These are phyloP conservation scores for Leccinum variicolor DNA, from an alignment of 768 basidiomycete species.

Conservation along the genomic window DNA sequence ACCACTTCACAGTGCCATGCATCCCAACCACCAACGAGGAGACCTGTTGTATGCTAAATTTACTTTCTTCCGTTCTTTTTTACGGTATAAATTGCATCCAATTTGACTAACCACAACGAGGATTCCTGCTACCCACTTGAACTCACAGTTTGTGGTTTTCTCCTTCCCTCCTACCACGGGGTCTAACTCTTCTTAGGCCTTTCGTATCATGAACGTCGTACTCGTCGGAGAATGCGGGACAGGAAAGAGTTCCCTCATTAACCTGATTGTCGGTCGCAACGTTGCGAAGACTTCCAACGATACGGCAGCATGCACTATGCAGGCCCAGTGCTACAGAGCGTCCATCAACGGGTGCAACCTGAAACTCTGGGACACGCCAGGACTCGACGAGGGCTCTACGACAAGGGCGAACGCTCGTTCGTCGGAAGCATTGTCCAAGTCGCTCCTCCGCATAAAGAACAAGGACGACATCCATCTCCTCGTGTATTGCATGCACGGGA, in stretches of 20 bases:
- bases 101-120: background rate
- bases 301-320: conserved; percentile 16
- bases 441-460: conserved; percentile 6
- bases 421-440: conserved; percentile 2
- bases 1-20: background rate
- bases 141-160: background rate
- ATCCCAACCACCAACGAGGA: background rate
- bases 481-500: conserved; percentile 20
- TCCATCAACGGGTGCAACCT: conserved; percentile 12
- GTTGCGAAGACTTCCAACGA: conserved; percentile 19
- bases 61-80: background rate
- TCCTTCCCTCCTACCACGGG: background rate
- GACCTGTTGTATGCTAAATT: background rate
- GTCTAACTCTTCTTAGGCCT: conserved; percentile 5
- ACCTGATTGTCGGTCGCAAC: conserved; percentile 13
- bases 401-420: conserved; percentile 1
- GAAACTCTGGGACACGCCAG: conserved; percentile 18
- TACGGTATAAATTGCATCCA: conserved; percentile 6
- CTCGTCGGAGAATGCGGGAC: conserved; percentile 23
- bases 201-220: conserved; percentile 18
- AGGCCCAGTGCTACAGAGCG: conserved; percentile 4
- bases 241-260: conserved; percentile 27
- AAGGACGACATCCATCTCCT: conserved; percentile 16
- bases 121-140: background rate
- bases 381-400: conserved; percentile 13